Evolutionary conservation across 371 early-diverging fungal genomes (phyloP), one percentile per base, ranked within the genome.

Genomic region (Mortierella sp.): DNA sequence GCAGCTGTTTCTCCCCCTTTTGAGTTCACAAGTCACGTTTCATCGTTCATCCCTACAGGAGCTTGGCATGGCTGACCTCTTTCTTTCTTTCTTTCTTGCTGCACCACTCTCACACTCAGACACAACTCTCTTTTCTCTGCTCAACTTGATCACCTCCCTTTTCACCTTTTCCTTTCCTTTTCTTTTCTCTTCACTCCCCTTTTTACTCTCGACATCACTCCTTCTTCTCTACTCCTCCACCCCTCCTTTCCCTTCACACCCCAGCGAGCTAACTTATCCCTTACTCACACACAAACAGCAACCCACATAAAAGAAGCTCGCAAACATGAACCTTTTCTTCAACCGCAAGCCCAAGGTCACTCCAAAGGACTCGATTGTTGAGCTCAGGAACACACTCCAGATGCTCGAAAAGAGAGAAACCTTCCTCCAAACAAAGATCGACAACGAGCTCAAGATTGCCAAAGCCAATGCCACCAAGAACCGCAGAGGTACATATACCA

Each of bases 361-460:
- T 60, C 94, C 99, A 76, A 98, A 98, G 88, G 98, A 98, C 90
- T 96, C 99, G 78, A 98, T 99, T 83, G 93, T 96, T 76, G 93
- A 95, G 86, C 91, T 99, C 81, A 93, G 97, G 81, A 98, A 97
- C 80, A 96, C 95, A 21, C 88, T 97, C 70, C 93, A 95, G 79
- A 97, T 97, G 96, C 92, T 99, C 60, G 98, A 98, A 84, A 99
- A 99, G 91, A 91, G 98, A 79, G 97, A 98, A 79, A 91, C 92
- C 60, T 95, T 95, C 87, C 89, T 99, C 75, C 94, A 97, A 82
- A 92, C 93, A 71, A 97, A 96, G 88, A 96, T 97, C 63, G 97
- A 98, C 81, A 93, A 93, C 71, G 98, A 99, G 89, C 87, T 96
- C 60, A 96, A 95, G 88, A 92, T 91, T 43, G 99, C 99, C 0